Percentiles rank a stretch among this genome's conserved stretches.
These are phyloP conservation scores for Miscanthus lutarioriparius DNA, from an alignment of 176 grass and related monocot genomes.

Conservation along the genomic window DNA sequence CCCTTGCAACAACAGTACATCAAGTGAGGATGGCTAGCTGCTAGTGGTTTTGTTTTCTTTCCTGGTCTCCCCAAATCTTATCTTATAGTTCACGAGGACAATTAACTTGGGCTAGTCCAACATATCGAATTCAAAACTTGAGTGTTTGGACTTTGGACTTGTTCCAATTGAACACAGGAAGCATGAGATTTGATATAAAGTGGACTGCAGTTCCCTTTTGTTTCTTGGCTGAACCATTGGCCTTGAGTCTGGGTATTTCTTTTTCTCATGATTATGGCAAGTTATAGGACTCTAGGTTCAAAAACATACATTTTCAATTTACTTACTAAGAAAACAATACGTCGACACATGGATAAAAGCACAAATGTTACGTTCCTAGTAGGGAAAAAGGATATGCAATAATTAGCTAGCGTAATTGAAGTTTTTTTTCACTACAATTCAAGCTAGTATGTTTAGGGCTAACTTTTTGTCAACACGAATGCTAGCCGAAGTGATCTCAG, in stretches of 20 bases:
- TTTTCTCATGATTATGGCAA: slow-evolving; percentile 1
- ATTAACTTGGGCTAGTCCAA: neutral
- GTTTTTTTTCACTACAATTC: too few relatives aligned
- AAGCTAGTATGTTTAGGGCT: too few relatives aligned
- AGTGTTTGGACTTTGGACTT: neutral
- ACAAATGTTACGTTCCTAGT: too few relatives aligned
- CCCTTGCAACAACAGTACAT: neutral
- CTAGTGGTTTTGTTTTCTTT: neutral
- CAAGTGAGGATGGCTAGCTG: neutral
- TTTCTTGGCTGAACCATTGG: neutral
- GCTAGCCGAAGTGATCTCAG: too few relatives aligned
- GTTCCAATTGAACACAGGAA: neutral
- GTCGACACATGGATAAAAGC: too few relatives aligned
- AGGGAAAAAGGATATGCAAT: too few relatives aligned
- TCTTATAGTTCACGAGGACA: neutral
- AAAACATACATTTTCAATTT: too few relatives aligned
- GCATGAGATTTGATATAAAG: neutral
- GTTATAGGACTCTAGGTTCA: slow-evolving; percentile 12
- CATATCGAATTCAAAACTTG: neutral
- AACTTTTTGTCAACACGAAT: too few relatives aligned
- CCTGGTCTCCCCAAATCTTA: neutral
- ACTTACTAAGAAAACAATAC: too few relatives aligned
- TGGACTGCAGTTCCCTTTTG: slow-evolving; percentile 9
- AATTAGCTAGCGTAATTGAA: too few relatives aligned
- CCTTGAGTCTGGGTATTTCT: neutral